Conservation (phyloP, 73 alveolate genomes). For the Tetrahymena borealis region DNA sequence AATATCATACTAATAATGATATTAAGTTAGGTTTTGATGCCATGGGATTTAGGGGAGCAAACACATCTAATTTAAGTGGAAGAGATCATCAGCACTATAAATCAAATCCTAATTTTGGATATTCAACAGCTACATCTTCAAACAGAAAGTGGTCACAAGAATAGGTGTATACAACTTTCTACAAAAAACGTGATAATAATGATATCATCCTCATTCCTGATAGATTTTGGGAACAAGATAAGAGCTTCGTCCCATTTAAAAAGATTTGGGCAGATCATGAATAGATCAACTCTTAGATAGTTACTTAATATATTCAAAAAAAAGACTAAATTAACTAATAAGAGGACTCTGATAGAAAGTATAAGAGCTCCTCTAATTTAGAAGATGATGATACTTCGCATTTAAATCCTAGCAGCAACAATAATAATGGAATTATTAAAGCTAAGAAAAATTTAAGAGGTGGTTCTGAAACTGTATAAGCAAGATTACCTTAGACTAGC, state of each 20-base stretch:
- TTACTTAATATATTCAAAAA: not conserved
- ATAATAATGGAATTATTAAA: no score
- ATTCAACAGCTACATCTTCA: not conserved
- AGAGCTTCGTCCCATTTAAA: not conserved
- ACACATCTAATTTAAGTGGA: not conserved
- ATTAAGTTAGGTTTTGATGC: not conserved
- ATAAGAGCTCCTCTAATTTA: not conserved
- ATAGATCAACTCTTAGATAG: not conserved
- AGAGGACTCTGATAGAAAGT: not conserved
- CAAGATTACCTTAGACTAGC: no score
- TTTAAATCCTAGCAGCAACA: no score
- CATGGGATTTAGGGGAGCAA: not conserved
- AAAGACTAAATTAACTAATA: not conserved
- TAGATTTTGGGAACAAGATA: not conserved
- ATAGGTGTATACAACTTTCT: not conserved
- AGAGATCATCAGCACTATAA: not conserved
- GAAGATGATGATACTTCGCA: no score
- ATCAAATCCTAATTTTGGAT: not conserved
- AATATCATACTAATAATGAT: not conserved
- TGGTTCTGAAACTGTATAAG: no score
- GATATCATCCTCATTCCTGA: not conserved
- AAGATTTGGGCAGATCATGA: not conserved
- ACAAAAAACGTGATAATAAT: not conserved
- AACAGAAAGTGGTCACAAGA: not conserved
- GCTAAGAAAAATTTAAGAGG: no score